Base-by-base conservation (phyloP, 148 eudicot species). In the Chenopodium berlandieri region DNA sequence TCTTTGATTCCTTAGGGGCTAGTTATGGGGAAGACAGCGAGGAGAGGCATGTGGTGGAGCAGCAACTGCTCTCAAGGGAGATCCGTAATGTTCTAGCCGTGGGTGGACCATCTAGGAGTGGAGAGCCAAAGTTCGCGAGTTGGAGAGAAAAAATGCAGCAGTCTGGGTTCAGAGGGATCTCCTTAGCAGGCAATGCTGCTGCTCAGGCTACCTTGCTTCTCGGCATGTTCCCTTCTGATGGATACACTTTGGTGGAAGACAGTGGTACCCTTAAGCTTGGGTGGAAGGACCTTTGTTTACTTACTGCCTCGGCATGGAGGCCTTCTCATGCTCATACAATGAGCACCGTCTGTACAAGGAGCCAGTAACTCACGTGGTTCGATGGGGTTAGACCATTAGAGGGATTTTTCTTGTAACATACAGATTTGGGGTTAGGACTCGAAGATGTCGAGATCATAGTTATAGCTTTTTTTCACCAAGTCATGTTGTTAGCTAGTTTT, bases 221-320 rank as follows among this genome's bases (percentile, higher is more conserved):
- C 0, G 99, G 99, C 16, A 96, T 96, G 99, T 96, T 94, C 80
- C 99, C 97, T 40, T 92, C 94, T 9, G 93, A 96, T 71, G 99
- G 98, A 1, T 96, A 96, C 79, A 96, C 99, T 7, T 85, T 96
- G 73, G 90, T 96, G 1, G 99, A 96, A 87, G 99, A 96, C 75
- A 92, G 90, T 27, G 99, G 99, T 6, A 86, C 93, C 2, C 95
- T 96, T 58, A 96, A 94, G 88, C 94, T 96, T 20, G 99, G 99
- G 19, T 96, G 99, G 99, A 96, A 91, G 83, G 99, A 96, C 73
- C 91, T 96, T 30, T 96, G 95, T 83, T 81, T 96, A 76, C 97
- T 96, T 9, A 96, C 97, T 48, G 99, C 99, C 8, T 94, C 99
- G 7, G 99, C 99, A 3, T 96, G 99, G 99, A 89, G 88, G 72